Base-by-base conservation (phyloP, 2,329 filamentous ascomycete species). In the Tolypocladium capitatum region DNA sequence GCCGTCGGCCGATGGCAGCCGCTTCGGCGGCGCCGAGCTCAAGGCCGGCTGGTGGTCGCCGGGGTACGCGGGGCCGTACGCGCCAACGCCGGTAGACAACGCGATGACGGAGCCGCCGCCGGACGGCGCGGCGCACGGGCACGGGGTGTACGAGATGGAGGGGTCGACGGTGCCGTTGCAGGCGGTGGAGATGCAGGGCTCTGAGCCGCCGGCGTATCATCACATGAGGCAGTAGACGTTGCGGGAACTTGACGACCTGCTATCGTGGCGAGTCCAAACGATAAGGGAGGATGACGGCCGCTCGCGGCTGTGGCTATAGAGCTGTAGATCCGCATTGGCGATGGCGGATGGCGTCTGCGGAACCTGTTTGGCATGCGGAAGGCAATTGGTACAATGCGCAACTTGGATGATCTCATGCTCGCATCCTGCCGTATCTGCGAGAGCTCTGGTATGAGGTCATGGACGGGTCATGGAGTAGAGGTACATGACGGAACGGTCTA, bases 81-180 rank as follows among this genome's bases (percentile, higher is more conserved):
- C 46, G 38, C n/a, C n/a, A n/a, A n/a, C 42, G n/a, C 46, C 14
- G 45, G 42, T 11, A 13, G 53, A 20, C 35, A 30, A 43, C 42
- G 31, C 50, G 3, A 58, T 51, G 3, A 58, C 60, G 46, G 44
- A 50, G 32, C 27, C 49, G 40, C 50, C 50, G 27, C 40, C 46
- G 4, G 42, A 42, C 13, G 30, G 46, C n/a, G 45, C 48, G 36
- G 48, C 31, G 36, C 11, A 36, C 4, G 38, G n/a, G 7, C 45
- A 38, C 5, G 4, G 3, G 20, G 36, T 40, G 21, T 42, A 45
- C 46, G 54, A 56, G 45, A 53, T 55, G 51, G 53, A 55, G 18
- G 54, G 38, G 9, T 45, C 47, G 40, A 40, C 42, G 16, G 24
- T 18, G 41, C 32, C 45, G 43, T 14, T 4, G 28, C 35, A 16